These are phyloP conservation scores for Odontarrhena argentea DNA, from an alignment of 345 rosid species.

Conservation along the genomic window DNA sequence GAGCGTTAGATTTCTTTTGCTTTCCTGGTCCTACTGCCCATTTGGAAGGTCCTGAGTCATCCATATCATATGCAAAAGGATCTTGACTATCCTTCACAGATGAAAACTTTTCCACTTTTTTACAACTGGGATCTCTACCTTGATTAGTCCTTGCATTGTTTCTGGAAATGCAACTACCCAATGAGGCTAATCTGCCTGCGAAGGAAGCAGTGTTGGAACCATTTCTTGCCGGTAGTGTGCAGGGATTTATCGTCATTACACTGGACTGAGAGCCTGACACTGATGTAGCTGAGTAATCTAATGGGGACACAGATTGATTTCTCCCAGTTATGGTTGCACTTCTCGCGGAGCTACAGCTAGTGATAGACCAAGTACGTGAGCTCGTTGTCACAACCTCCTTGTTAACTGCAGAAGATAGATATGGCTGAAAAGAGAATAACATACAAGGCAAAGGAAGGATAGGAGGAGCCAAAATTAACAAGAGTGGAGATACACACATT, in stretches of 20 bases:
- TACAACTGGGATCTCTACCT: conserved; percentile 42
- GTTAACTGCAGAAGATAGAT: conserved; percentile 48
- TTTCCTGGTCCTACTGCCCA: conserved; percentile 67
- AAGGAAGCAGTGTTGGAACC: conserved; percentile 58
- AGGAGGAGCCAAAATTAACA: neutral
- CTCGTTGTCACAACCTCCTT: conserved; percentile 51
- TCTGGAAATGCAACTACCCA: conserved; percentile 44
- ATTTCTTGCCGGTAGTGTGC: conserved; percentile 46
- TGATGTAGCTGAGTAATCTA: conserved; percentile 37
- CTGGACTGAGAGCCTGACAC: conserved; percentile 53
- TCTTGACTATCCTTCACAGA: conserved; percentile 59
- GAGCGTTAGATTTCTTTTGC: conserved; percentile 46
- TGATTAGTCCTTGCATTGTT: conserved; percentile 42
- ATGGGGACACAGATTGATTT: conserved; percentile 41
- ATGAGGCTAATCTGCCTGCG: conserved; percentile 51
- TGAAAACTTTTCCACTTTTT: conserved; percentile 41
- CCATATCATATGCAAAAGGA: conserved; percentile 87
- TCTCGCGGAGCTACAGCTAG: conserved; percentile 43
- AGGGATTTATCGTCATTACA: conserved; percentile 43
- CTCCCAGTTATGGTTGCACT: conserved; percentile 44
- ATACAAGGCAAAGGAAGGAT: conserved; percentile 2
- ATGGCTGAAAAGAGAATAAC: conserved; percentile 21
- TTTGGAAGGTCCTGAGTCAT: conserved; percentile 70
- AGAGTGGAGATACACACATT: conserved; percentile 11
- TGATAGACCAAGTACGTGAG: conserved; percentile 47